A percentile compares a stretch with the other conserved stretches of the same genome.
Conservation (phyloP, 2,329 filamentous ascomycete genomes). For the Eurotiales sp. region DNA sequence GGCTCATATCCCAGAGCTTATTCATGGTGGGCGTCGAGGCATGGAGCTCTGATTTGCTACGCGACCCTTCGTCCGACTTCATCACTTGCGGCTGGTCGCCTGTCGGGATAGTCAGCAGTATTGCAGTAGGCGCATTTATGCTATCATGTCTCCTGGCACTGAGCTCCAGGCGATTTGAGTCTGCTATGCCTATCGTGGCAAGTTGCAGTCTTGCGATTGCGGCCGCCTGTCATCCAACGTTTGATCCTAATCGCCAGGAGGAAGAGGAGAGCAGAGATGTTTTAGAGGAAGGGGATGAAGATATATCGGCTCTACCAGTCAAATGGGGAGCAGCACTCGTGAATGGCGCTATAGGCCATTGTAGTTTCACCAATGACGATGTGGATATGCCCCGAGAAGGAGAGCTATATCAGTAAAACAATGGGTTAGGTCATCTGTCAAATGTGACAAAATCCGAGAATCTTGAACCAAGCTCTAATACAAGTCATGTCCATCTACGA, state of each 20-base stretch:
- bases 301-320: neutral
- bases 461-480: too few species aligned
- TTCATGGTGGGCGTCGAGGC: constrained; percentile 37
- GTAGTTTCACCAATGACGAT: neutral
- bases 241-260: neutral
- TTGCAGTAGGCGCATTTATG: constrained; percentile 16
- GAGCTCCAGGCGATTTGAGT: constrained; percentile 11
- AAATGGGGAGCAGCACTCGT: neutral
- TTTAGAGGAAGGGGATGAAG: neutral
- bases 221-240: constrained; percentile 27
- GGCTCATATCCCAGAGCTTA: constrained; percentile 43
- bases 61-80: neutral
- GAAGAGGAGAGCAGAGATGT: neutral
- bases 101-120: constrained; percentile 13
- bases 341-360: neutral
- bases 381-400: neutral
- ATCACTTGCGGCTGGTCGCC: constrained; percentile 14
- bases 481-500: too few species aligned
- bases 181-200: constrained; percentile 24
- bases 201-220: constrained; percentile 31
- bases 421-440: too few species aligned
- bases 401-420: too few species aligned
- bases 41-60: constrained; percentile 10
- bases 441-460: too few species aligned
- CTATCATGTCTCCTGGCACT: constrained; percentile 17